Conservation (phyloP, 805 yeast genomes). For the Suhomyces pyralidae region DNA sequence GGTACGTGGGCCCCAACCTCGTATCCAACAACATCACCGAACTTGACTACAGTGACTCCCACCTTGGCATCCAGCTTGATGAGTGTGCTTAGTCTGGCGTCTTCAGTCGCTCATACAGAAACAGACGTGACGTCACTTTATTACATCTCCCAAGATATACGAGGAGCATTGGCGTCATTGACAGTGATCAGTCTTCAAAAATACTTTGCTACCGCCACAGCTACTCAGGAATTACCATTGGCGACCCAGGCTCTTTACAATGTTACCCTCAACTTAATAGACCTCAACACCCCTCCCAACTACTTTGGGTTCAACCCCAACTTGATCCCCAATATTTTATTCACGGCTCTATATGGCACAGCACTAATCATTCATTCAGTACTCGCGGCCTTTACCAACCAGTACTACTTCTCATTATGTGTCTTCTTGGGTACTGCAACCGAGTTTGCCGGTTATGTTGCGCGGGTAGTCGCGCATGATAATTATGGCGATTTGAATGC, state of each 20-base stretch:
- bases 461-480: slow-evolving; percentile 48
- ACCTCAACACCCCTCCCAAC: slow-evolving; percentile 12
- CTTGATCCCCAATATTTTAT: slow-evolving; percentile 55
- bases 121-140: slow-evolving; percentile 14
- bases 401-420: slow-evolving; percentile 65
- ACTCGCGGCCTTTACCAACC: slow-evolving; percentile 43
- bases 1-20: slow-evolving; percentile 3
- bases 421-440: slow-evolving; percentile 54
- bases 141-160: slow-evolving; percentile 12
- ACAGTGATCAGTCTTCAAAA: slow-evolving; percentile 17
- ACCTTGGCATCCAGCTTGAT: slow-evolving; percentile 10
- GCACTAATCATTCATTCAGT: slow-evolving; percentile 16
- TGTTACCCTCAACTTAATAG: slow-evolving; percentile 18
- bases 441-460: slow-evolving; percentile 69
- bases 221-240: slow-evolving; percentile 14
- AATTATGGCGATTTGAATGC: slow-evolving; percentile 30
- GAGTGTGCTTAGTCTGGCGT: slow-evolving; percentile 11
- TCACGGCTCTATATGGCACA: slow-evolving; percentile 51
- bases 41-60: slow-evolving; percentile 18
- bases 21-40: slow-evolving; percentile 10
- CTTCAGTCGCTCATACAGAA: slow-evolving; percentile 13
- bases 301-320: slow-evolving; percentile 45
- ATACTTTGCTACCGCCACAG: slow-evolving; percentile 22
- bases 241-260: slow-evolving; percentile 19
- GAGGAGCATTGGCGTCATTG: slow-evolving; percentile 21